A percentile compares a stretch with the other conserved stretches of the same genome.
These are phyloP conservation scores for Neonectria punicea DNA, from an alignment of 2,329 filamentous ascomycete species.

Conservation along the genomic window DNA sequence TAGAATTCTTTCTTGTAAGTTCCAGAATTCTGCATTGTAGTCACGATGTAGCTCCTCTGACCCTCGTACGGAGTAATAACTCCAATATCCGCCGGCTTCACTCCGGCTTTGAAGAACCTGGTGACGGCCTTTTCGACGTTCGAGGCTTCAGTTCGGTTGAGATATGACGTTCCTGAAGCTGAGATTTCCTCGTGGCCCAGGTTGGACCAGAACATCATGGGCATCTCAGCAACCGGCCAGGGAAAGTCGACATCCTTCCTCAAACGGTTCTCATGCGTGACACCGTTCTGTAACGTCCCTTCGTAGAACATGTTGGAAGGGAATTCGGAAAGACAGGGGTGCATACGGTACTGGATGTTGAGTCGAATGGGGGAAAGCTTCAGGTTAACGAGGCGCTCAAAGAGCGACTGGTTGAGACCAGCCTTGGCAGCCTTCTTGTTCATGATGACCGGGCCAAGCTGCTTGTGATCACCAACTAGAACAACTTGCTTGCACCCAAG, in stretches of 20 bases:
- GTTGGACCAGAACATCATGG: conserved; percentile 99
- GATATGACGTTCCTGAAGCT: conserved; percentile 95
- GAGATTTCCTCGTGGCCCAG: conserved; percentile 98
- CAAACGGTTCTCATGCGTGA: conserved; percentile 88
- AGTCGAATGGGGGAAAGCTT: conserved; percentile 89
- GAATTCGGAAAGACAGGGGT: conserved; percentile 95
- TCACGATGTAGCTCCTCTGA: conserved; percentile 97
- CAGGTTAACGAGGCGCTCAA: conserved; percentile 95
- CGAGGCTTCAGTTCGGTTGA: conserved; percentile 95
- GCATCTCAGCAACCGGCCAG: conserved; percentile 92
- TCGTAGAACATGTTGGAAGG: conserved; percentile 99
- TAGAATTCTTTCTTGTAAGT: conserved; percentile 99
- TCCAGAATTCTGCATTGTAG: conserved; percentile 98
- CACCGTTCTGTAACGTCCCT: conserved; percentile 94
- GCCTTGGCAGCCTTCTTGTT: conserved; percentile 99
- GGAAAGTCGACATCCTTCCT: conserved; percentile 96
- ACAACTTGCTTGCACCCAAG: conserved; percentile 98
- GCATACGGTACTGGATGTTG: conserved; percentile 99
- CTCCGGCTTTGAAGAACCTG: conserved; percentile 97
- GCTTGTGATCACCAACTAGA: conserved; percentile 97
- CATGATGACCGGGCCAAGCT: conserved; percentile 98
- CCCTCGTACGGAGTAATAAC: conserved; percentile 99
- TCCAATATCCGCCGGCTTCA: conserved; percentile 92
- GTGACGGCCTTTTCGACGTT: conserved; percentile 99
- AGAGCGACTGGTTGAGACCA: conserved; percentile 96